phyloP scores from a whole-genome alignment of 208 protist genomes.

The Strigomonas culicis region DNA sequence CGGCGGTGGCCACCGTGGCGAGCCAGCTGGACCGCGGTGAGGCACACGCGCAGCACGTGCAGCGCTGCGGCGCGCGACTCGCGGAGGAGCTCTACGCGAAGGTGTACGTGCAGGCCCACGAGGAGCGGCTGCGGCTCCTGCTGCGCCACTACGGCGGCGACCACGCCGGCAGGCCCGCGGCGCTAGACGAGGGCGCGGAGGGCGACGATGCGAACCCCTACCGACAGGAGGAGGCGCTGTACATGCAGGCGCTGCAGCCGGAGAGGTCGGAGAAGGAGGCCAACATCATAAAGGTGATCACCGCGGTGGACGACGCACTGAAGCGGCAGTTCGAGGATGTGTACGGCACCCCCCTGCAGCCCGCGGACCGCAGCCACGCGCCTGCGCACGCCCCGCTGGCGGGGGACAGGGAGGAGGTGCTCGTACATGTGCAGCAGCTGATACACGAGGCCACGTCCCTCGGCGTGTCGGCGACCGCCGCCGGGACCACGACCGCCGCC shows the following conservation, averaged over 20 bases:
- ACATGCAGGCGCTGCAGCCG: constrained; percentile 21
- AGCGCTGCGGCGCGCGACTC: not conserved
- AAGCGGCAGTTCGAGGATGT: constrained; percentile 20
- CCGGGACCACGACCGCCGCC: no score
- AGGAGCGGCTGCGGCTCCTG: constrained; percentile 33
- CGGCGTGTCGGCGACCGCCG: not conserved
- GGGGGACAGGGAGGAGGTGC: not conserved
- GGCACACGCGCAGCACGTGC: no score
- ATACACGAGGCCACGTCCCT: not conserved
- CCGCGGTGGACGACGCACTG: constrained; percentile 24
- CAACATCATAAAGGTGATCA: constrained; percentile 23
- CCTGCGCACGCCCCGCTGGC: no score
- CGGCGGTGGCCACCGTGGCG: no score
- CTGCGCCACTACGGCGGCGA: constrained; percentile 9
- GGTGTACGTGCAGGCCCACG: constrained; percentile 23
- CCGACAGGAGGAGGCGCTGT: constrained; percentile 10
- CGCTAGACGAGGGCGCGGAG: not conserved
- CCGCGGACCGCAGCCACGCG: not conserved
- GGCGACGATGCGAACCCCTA: not conserved
- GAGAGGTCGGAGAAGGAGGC: constrained; percentile 23
- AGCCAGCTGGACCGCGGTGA: no score
- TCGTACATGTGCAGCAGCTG: not conserved
- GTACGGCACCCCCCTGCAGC: not conserved
- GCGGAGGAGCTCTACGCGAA: constrained; percentile 22
- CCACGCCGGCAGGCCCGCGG: not conserved